phyloP scores from a whole-genome alignment of 192 early-diverging fungal genomes.

The Entomortierella lignicola region DNA sequence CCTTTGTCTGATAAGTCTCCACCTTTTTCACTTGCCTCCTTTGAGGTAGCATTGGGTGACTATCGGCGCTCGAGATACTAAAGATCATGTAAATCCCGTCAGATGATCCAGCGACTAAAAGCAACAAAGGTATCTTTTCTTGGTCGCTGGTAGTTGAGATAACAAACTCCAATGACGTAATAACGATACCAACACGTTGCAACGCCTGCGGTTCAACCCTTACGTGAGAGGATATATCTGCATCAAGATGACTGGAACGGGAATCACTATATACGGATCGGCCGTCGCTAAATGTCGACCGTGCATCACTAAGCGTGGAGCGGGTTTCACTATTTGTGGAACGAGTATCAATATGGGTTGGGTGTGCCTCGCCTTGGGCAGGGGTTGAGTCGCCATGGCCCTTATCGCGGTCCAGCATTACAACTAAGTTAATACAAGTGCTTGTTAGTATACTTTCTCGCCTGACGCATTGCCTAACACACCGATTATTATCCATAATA shows the following conservation, averaged over 20 bases:
- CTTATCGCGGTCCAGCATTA: conserved; percentile 37
- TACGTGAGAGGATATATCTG: neutral
- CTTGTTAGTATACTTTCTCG: too few species aligned
- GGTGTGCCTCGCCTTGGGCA: neutral
- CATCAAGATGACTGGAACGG: neutral
- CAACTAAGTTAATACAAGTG: conserved; percentile 10
- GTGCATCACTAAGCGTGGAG: neutral
- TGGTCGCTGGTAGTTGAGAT: conserved; percentile 44
- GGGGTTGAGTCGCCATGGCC: neutral
- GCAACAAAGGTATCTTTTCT: conserved; percentile 35
- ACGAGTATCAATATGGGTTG: neutral
- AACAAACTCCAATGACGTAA: conserved; percentile 34
- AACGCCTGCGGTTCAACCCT: conserved; percentile 1
- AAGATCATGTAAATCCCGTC: conserved; percentile 45
- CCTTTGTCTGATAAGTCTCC: conserved; percentile 48
- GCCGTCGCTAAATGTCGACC: neutral
- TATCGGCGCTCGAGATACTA: conserved; percentile 12
- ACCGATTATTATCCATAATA: too few species aligned
- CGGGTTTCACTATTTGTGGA: neutral
- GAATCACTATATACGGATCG: neutral
- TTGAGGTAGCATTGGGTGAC: neutral
- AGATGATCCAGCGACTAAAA: conserved; percentile 35
- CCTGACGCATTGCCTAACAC: too few species aligned
- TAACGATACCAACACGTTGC: conserved; percentile 38
- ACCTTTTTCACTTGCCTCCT: conserved; percentile 18